These are phyloP conservation scores for Mycosphaerelloides madeirae DNA, from an alignment of 2,329 filamentous ascomycete species.

Conservation along the genomic window DNA sequence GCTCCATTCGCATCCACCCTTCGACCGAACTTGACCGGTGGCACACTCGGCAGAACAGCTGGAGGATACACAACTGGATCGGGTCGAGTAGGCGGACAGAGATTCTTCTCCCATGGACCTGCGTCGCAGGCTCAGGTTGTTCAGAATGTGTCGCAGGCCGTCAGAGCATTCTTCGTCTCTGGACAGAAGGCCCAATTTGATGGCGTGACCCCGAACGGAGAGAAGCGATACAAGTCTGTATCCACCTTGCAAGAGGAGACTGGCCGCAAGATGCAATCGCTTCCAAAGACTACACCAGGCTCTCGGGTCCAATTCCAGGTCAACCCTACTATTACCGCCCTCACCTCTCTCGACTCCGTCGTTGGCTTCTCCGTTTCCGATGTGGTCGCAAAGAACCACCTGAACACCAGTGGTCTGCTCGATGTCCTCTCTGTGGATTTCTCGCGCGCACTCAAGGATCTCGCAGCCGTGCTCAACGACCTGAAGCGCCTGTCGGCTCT, in stretches of 20 bases:
- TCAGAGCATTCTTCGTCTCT: slow-evolving; percentile 87
- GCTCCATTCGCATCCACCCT: slow-evolving; percentile 85
- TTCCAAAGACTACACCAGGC: slow-evolving; percentile 59
- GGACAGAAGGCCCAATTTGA: slow-evolving; percentile 86
- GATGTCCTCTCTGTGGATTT: slow-evolving; percentile 85
- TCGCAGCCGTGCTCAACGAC: slow-evolving; percentile 74
- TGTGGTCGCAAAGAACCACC: slow-evolving; percentile 48
- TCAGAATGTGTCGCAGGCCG: slow-evolving; percentile 88
- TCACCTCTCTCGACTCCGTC: slow-evolving; percentile 65
- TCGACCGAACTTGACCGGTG: slow-evolving; percentile 86
- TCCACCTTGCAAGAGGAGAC: slow-evolving; percentile 69
- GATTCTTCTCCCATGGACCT: slow-evolving; percentile 87
- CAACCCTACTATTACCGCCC: slow-evolving; percentile 82
- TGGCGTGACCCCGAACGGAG: slow-evolving; percentile 65
- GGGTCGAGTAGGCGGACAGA: slow-evolving; percentile 63
- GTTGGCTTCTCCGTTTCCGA: slow-evolving; percentile 45
- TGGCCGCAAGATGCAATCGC: slow-evolving; percentile 59
- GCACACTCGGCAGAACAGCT: slow-evolving; percentile 74
- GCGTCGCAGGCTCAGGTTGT: slow-evolving; percentile 84
- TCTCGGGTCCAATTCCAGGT: slow-evolving; percentile 85
- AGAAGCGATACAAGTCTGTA: slow-evolving; percentile 75
- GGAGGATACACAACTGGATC: slow-evolving; percentile 74
- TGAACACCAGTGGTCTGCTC: slow-evolving; percentile 79
- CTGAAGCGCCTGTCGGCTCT: slow-evolving; percentile 69
- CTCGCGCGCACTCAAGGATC: slow-evolving; percentile 75